Conservation (phyloP, 768 basidiomycete species). For the Boletus rubropictus region DNA sequence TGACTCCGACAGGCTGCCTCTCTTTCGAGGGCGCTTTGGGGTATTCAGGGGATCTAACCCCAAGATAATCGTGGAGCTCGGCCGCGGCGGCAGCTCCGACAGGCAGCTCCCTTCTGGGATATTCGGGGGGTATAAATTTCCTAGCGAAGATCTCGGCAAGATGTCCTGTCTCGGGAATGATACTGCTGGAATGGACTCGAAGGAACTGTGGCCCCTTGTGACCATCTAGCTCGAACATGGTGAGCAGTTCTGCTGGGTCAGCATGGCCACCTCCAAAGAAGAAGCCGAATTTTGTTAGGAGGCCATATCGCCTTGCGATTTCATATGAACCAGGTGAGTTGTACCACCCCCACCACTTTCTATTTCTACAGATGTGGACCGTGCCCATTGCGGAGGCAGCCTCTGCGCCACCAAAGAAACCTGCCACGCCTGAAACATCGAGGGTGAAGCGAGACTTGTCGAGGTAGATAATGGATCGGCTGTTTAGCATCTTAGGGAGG, state of each 20-base stretch:
- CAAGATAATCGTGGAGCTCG: background rate
- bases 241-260: slow-evolving; percentile 5
- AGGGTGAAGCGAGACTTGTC: slow-evolving; percentile 16
- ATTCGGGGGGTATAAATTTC: background rate
- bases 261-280: slow-evolving; percentile 24
- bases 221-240: slow-evolving; percentile 7
- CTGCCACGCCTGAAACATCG: slow-evolving; percentile 20
- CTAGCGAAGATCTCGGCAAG: slow-evolving; percentile 5
- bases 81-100: background rate
- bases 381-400: slow-evolving; percentile 31
- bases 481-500: background rate
- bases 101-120: background rate
- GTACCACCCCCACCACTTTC: slow-evolving; percentile 30
- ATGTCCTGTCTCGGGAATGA: slow-evolving; percentile 6
- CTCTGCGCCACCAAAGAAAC: slow-evolving; percentile 25
- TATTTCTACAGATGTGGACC: slow-evolving; percentile 25
- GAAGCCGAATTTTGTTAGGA: slow-evolving; percentile 21
- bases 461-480: background rate
- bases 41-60: too few relatives aligned
- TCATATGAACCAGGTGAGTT: slow-evolving; percentile 31
- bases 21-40: background rate
- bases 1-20: slow-evolving; percentile 4
- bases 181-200: slow-evolving; percentile 3
- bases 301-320: slow-evolving; percentile 28
- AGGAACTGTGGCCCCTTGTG: slow-evolving; percentile 7